Base-by-base conservation (phyloP, 2,329 filamentous ascomycete species). In the Apiospora pterosperma region DNA sequence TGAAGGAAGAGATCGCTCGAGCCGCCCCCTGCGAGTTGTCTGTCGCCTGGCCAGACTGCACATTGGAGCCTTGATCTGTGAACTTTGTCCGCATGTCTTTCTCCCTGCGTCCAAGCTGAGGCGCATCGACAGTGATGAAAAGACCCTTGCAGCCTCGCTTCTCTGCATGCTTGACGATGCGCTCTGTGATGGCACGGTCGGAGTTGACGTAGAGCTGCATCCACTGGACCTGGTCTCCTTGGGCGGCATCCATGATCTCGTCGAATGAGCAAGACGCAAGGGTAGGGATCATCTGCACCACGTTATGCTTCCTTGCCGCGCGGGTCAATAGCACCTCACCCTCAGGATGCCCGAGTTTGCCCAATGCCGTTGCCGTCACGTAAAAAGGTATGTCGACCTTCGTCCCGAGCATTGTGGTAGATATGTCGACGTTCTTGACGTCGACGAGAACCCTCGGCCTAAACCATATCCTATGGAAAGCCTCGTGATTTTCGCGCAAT, bases 51-150 rank as follows among this genome's bases (percentile, higher is more conserved):
- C 91, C 92, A 14, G 81, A 82, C 79, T 98, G 96, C 16, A 98
- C 92, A 73, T 89, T 91, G 34, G 90, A 91, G 10, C 94, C 95
- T 16, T 86, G 86, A 71, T 97, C 95, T 41, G 87, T 88, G 76
- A 96, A 97, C 79, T 98, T 98, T 69, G 86, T 88, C 42, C 96
- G 92, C 96, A 98, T 98, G 77, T 98, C 96, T 82, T 98, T 99
- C 79, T 99, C 96, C 70, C 96, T 86, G 42, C 96, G 89, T 48
- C 96, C 96, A 25, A 99, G 89, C 78, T 98, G 95, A 6, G 96
- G 96, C 62, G 96, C 96, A 77, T 99, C 96, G 63, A 99, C 96
- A 2, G 96, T 99, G 81, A 99, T 97, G 84, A 99, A 99, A 21
- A 99, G 88, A 11, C 91, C 96, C 79, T 92, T 96, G 84, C 96